Evolutionary conservation across 2,329 filamentous ascomycete species (phyloP).

Genomic region (Claviceps arundinis): DNA sequence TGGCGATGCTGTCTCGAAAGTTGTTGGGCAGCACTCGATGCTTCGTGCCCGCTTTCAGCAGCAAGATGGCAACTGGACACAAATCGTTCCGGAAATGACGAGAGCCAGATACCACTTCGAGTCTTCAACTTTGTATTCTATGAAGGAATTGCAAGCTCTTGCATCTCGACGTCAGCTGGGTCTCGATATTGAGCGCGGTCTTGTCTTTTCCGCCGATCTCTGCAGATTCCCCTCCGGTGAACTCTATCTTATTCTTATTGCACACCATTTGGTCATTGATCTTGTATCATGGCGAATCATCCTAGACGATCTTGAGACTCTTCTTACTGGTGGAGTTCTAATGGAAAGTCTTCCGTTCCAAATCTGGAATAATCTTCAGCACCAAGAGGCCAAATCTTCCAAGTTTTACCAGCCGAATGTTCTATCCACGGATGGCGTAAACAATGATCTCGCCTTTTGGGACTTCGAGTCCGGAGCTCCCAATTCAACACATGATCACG

Average conservation of each 20-base stretch:
- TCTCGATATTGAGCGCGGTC: not conserved
- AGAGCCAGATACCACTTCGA: not conserved
- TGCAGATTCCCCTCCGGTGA: conserved; percentile 2
- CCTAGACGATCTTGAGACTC: conserved; percentile 27
- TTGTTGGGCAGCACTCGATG: conserved; percentile 6
- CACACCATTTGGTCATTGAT: conserved; percentile 28
- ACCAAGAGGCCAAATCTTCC: conserved; percentile 12
- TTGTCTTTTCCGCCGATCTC: conserved; percentile 3
- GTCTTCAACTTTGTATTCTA: not conserved
- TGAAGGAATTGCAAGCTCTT: not conserved
- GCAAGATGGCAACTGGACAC: not conserved
- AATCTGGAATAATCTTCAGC: conserved; percentile 22
- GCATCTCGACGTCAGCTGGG: conserved; percentile 1
- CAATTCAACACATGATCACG: conserved; percentile 2
- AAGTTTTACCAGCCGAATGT: not conserved
- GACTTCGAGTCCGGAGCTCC: not conserved
- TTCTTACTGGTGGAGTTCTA: conserved; percentile 14
- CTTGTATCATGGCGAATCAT: conserved; percentile 32
- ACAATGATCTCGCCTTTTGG: not conserved
- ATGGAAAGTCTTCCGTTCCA: conserved; percentile 5
- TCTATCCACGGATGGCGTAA: not conserved
- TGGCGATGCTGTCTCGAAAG: not conserved
- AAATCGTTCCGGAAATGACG: not conserved
- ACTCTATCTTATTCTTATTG: conserved; percentile 18
- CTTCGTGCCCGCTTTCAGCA: conserved; percentile 4